phyloP scores from a whole-genome alignment of 257 asterid genomes.

The Solanum rostratum region DNA sequence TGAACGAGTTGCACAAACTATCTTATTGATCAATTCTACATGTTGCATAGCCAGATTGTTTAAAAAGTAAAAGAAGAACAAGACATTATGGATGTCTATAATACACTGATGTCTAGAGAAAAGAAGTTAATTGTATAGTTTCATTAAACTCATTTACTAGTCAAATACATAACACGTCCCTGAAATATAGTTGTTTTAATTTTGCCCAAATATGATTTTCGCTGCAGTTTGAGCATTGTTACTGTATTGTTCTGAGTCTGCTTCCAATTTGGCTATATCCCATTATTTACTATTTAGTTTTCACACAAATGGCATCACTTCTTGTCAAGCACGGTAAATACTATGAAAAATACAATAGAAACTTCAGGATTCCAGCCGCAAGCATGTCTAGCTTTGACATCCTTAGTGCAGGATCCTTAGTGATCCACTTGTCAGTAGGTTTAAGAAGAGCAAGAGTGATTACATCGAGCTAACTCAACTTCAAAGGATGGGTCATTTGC shows the following conservation, averaged over 20 bases:
- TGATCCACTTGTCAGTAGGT: conserved; percentile 37
- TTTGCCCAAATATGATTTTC: background rate
- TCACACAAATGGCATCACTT: conserved; percentile 84
- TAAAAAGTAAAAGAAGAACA: background rate
- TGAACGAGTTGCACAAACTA: background rate
- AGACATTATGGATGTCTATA: background rate
- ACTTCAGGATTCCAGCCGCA: conserved; percentile 72
- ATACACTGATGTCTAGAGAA: background rate
- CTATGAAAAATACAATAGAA: conserved; percentile 15
- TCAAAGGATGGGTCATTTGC: background rate
- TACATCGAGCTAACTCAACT: background rate
- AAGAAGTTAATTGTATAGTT: background rate
- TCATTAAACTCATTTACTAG: background rate
- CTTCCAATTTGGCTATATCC: conserved; percentile 63
- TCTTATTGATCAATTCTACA: background rate
- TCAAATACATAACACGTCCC: background rate
- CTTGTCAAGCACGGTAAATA: conserved; percentile 52
- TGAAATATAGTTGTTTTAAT: background rate
- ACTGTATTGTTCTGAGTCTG: conserved; percentile 20
- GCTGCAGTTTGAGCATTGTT: background rate
- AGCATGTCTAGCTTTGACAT: conserved; percentile 95
- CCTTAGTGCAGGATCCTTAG: conserved; percentile 57
- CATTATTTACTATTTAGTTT: conserved; percentile 74
- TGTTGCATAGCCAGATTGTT: background rate
- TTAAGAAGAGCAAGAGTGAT: conserved; percentile 13